Percentiles rank a stretch among this genome's conserved stretches.
These are phyloP conservation scores for Coffea humblotiana DNA, from an alignment of 305 asterid genomes.

Conservation along the genomic window DNA sequence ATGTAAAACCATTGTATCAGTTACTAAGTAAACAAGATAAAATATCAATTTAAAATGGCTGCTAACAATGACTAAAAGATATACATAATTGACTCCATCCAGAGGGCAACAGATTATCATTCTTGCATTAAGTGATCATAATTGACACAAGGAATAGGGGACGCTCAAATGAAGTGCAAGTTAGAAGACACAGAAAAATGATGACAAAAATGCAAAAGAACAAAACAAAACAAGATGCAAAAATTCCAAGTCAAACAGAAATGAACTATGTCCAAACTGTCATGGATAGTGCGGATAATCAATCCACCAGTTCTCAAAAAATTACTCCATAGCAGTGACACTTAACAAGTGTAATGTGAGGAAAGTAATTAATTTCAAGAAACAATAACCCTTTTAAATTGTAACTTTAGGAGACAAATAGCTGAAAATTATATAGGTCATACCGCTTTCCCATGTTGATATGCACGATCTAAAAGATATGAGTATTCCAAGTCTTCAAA, in stretches of 20 bases:
- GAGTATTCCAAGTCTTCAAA: constrained; percentile 93
- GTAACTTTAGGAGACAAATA: background rate
- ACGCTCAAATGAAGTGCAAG: background rate
- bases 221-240: background rate
- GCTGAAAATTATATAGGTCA: constrained; percentile 22
- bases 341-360: background rate
- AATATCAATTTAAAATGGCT: background rate
- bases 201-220: background rate
- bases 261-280: background rate
- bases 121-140: background rate
- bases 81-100: background rate
- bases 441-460: constrained; percentile 89
- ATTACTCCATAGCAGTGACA: background rate
- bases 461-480: constrained; percentile 81
- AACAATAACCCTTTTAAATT: background rate
- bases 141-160: background rate
- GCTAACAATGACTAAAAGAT: background rate
- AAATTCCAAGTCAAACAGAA: background rate
- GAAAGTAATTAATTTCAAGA: background rate
- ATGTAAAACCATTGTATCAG: background rate
- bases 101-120: background rate
- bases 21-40: background rate
- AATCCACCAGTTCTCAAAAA: background rate
- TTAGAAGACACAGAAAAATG: background rate
- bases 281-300: background rate